A percentile compares a stretch with the other conserved stretches of the same genome.
Evolutionary conservation across 164 flowering plant genomes (phyloP).

Genomic region (Umbilicus rupestris): DNA sequence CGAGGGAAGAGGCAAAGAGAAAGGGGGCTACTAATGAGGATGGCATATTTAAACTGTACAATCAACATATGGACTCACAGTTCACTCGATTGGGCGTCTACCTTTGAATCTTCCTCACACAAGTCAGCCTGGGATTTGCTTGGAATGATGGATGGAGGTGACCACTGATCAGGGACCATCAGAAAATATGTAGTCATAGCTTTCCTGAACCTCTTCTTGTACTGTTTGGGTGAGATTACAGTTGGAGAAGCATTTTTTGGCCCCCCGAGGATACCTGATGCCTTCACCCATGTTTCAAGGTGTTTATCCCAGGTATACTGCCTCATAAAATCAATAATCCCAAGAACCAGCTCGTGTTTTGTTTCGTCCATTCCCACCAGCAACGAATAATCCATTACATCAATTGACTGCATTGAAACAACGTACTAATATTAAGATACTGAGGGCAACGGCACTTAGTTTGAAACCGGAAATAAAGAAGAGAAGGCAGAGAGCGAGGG

Average conservation of each 20-base stretch:
- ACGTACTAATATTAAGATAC: neutral
- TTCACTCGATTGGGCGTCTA: constrained; percentile 31
- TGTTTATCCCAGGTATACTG: constrained; percentile 99
- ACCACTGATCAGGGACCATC: constrained; percentile 96
- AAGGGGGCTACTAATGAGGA: constrained; percentile 1
- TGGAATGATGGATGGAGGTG: constrained; percentile 55
- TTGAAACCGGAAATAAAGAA: neutral
- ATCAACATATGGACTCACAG: constrained; percentile 8
- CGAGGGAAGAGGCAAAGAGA: neutral
- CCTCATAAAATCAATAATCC: constrained; percentile 97
- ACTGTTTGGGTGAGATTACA: constrained; percentile 90
- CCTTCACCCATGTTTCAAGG: constrained; percentile 96
- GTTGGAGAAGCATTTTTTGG: constrained; percentile 77
- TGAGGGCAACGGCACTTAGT: neutral
- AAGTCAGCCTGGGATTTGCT: constrained; percentile 58
- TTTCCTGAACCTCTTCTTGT: constrained; percentile 94
- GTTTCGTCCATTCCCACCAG: constrained; percentile 92
- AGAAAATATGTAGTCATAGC: constrained; percentile 94
- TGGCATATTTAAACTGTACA: neutral
- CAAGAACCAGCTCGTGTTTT: constrained; percentile 85
- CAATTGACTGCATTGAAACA: constrained; percentile 53
- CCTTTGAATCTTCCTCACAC: constrained; percentile 47
- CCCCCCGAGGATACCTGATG: constrained; percentile 92
- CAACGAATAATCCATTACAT: constrained; percentile 71
- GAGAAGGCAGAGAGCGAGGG: neutral